Conservation (phyloP, 1,284 basidiomycete species). For the Naganishia sp. region DNA sequence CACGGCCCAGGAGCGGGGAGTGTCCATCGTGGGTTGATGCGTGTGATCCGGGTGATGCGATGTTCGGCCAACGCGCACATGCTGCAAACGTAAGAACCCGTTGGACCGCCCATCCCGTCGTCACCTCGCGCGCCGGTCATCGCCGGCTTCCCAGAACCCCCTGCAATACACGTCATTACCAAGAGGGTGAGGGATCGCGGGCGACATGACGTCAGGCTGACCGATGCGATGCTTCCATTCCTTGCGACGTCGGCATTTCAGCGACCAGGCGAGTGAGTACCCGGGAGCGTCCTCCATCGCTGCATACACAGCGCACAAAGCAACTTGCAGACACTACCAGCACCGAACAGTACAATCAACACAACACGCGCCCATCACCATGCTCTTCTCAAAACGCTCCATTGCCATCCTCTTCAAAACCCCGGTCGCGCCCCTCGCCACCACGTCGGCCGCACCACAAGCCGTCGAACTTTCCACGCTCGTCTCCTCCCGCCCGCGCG, state of each 20-base stretch:
- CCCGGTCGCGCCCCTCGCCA: constrained; percentile 44
- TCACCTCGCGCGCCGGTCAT: neutral
- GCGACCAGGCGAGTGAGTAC: neutral
- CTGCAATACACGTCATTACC: neutral
- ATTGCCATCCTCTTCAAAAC: constrained; percentile 45
- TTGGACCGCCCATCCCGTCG: neutral
- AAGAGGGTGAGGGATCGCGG: too few relatives aligned
- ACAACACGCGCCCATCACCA: constrained; percentile 18
- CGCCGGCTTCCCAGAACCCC: neutral
- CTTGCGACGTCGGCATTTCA: neutral
- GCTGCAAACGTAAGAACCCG: too few relatives aligned
- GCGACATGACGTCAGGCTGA: constrained; percentile 5
- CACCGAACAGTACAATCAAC: constrained; percentile 17
- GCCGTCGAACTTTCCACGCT: constrained; percentile 43
- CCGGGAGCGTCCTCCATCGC: neutral
- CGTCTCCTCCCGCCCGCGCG: constrained; percentile 38
- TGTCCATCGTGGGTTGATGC: constrained; percentile 8
- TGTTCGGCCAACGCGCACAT: too few relatives aligned
- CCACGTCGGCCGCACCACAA: constrained; percentile 34
- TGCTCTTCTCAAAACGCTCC: constrained; percentile 39
- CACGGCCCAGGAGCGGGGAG: constrained; percentile 17
- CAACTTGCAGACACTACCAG: neutral
- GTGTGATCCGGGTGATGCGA: neutral
- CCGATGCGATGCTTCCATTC: neutral
- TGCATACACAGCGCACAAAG: neutral